Base-by-base conservation (phyloP, 306 rosid genomes). In the Cicer chorassanicum region DNA sequence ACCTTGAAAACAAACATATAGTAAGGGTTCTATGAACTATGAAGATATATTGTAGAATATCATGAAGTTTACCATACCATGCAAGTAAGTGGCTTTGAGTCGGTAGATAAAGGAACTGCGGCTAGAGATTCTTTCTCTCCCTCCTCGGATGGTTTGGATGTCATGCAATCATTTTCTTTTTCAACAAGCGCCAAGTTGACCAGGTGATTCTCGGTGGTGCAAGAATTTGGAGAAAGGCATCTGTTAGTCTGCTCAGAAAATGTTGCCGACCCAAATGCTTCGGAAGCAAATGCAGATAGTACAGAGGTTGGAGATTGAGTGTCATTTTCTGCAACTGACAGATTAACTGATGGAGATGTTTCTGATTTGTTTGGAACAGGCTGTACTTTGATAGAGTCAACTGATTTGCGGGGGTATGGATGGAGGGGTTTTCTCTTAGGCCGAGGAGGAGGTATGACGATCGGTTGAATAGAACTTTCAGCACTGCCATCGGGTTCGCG, bases 381-480 rank as follows among this genome's bases (percentile, higher is more conserved):
- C 40, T 77, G 82, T 79, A 69, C 90, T 80, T 77, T 87, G 10
- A 75, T 64, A 43, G 85, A 72, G 46, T 86, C 86, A 0, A 44
- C 83, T 8, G 83, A 85, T 78, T 93, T 93, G 2, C 96, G 96
- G 50, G 98, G 98, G 78, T 93, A 93, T 70, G 98, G 98, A 84
- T 89, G 98, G 74, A 87, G 76, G 1, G 98, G 98, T 70, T 91
- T 93, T 81, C 93, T 84, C 86, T 93, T 93, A 0, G 98, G 98
- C 73, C 98, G 90, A 18, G 98, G 98, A 70, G 97, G 98, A 75
- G 97, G 98, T 78, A 94, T 94, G 74, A 86, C 89, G 74, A 85
- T 82, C 71, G 93, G 93, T 53, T 76, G 89, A 36, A 84, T 70
- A 39, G 89, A 75, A 77, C 70, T 86, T 75, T 90, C 98, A 34